Base-by-base conservation (phyloP, 139 green algal species). In the Asterochloris sp. region DNA sequence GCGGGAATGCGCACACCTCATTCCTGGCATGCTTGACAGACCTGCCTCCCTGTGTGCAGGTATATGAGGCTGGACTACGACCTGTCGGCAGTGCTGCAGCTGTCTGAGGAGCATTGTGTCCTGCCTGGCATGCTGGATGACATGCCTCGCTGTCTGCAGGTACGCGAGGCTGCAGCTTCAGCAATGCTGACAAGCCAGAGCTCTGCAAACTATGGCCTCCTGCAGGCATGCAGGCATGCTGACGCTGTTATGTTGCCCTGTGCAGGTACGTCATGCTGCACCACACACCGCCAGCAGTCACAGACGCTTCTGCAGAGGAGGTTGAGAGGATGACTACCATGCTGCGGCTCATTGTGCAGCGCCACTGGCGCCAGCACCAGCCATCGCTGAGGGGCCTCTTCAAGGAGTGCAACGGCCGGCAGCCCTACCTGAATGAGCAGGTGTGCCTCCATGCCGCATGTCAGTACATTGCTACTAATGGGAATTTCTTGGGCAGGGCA, bases 281-380 rank as follows among this genome's bases (percentile, higher is more conserved):
- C 24, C 47, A 80, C 76, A 80, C 76, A 23, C 76, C 76, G 0
- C 76, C 76, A 38, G 24, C 38, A 47, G 60, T 62, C 0, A 80
- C 76, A 13, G 60, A 80, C 54, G 76, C 67, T 61, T 80, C 76
- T 62, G 76, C 76, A 69, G 76, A 80, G 23, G 76, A n/a, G 13
- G 76, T 69, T 13, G 76, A 61, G 1, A 29, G 68, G 12, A 80
- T 80, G 76, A 62, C 76, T 14, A 80, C 29, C 60, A 80, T 80
- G 76, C 67, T 80, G 76, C 68, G 67, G n/a, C 23, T 80, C 13
- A 80, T 80, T 69, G 76, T 80, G 60, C 29, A 69, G 60, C 54
- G 76, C 60, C 76, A 80, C 8, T 80, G 76, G 76, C n/a, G 24
- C 24, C 76, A 80, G 76, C 76, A 80, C 60, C 54, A 80, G 60